Evolutionary conservation across 2,329 filamentous ascomycete genomes (phyloP).

Genomic region (Pestalotiopsis sp.): DNA sequence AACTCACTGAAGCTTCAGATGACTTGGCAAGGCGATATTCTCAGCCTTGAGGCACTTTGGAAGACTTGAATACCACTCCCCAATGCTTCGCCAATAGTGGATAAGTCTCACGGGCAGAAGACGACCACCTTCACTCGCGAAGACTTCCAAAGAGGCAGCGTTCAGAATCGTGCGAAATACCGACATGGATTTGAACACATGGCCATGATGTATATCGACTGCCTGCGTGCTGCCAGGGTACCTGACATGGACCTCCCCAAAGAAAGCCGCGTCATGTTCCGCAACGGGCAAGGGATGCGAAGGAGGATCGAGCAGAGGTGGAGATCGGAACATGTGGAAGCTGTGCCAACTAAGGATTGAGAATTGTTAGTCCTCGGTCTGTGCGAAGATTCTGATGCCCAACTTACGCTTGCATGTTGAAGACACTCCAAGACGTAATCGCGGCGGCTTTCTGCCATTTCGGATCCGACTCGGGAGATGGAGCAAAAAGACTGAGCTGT

Average conservation of each 20-base stretch:
- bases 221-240: slow-evolving; percentile 33
- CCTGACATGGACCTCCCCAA: slow-evolving; percentile 39
- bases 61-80: slow-evolving; percentile 32
- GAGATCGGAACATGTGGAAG: slow-evolving; percentile 27
- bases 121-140: slow-evolving; percentile 12
- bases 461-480: slow-evolving; percentile 13
- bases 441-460: slow-evolving; percentile 23
- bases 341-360: slow-evolving; percentile 18
- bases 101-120: slow-evolving; percentile 25
- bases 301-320: slow-evolving; percentile 33
- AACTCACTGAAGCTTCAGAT: slow-evolving; percentile 40
- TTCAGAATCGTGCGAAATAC: slow-evolving; percentile 38
- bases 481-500: slow-evolving; percentile 25
- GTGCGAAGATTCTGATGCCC: background rate
- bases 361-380: slow-evolving; percentile 12
- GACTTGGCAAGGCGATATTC: slow-evolving; percentile 35
- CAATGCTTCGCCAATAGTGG: slow-evolving; percentile 21
- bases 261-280: slow-evolving; percentile 26
- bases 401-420: slow-evolving; percentile 35
- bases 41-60: slow-evolving; percentile 29
- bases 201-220: slow-evolving; percentile 27
- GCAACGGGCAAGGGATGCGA: slow-evolving; percentile 32
- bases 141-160: slow-evolving; percentile 26
- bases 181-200: slow-evolving; percentile 30
- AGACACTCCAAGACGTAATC: slow-evolving; percentile 39